Base-by-base conservation (phyloP, 1,139 yeast species). In the Yamadazyma sp. region DNA sequence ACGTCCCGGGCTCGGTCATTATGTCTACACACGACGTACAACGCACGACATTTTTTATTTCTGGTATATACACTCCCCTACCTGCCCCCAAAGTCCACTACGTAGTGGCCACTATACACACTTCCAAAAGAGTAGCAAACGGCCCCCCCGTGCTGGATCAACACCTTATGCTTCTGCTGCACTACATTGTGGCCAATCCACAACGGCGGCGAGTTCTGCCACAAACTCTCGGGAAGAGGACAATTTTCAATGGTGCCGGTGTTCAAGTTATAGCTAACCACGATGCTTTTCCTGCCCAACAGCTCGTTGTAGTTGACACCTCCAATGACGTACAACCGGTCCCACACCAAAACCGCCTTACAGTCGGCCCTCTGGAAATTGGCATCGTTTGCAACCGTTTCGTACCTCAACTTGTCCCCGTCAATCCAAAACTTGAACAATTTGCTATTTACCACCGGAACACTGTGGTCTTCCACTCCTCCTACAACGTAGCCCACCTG, bases 91-190 rank as follows among this genome's bases (percentile, higher is more conserved):
- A 26, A 11, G 5, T n/a, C 12, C 3, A 41, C 25, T n/a, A 15
- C 41, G 44, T 53, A 57, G 27, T 50, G 49, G 35, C 47, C 44
- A 49, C 80, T 83, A 73, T 83, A 83, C 34, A 72, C 77, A 22
- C 88, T 78, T 0, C 95, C 95, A 63, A 86, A 87, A 1, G 92
- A 85, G 53, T 84, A 87, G 56, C 95, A 87, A 1, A 86, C 88
- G 0, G 85, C 91, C 2, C 95, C 95, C 4, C 95, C 95, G 4
- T 86, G 87, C 29, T 79, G 50, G 4, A 79, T 51, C 2, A 60
- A 36, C 6, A 68, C 31, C 4, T 50, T 48, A 5, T 50, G 51
- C 1, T 49, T 42, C 11, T 46, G 34, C 9, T 50, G 48, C 2
- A 66, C 61, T 31, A 78, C 39, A 24, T 72, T 76, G 49, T 77